Conservation (phyloP, 352 stramenopile genomes). For the Pythium sukuiense region DNA sequence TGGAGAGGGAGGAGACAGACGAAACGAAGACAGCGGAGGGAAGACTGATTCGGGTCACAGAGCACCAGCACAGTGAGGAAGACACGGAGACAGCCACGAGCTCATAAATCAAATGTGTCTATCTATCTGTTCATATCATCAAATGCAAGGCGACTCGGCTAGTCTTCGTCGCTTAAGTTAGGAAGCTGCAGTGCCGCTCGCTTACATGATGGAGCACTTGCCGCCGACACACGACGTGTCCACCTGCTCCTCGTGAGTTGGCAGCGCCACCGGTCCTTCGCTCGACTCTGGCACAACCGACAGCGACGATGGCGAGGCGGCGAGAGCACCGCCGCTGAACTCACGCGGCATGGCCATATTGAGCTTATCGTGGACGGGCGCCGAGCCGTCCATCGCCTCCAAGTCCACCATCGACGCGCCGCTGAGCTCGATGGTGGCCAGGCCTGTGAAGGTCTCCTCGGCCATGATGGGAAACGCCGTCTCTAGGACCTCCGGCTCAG, state of each 20-base stretch:
- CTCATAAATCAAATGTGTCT: not conserved
- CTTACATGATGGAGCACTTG: conserved; percentile 62
- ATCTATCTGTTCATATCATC: not conserved
- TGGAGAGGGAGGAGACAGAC: conserved; percentile 3
- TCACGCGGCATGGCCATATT: not conserved
- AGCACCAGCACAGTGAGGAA: too few species aligned
- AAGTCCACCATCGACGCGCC: not conserved
- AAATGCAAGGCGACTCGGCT: conserved; percentile 2
- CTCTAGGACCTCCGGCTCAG: not conserved
- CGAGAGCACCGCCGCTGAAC: not conserved
- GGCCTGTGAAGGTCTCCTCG: conserved; percentile 10
- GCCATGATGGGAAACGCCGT: conserved; percentile 1
- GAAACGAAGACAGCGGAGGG: not conserved
- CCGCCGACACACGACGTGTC: conserved; percentile 41
- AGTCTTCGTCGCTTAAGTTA: conserved; percentile 1
- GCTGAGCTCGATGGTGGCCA: conserved; percentile 25
- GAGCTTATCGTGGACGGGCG: conserved; percentile 25
- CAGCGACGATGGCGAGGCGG: not conserved
- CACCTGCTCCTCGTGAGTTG: conserved; percentile 31
- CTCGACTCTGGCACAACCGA: not conserved
- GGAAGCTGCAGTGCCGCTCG: not conserved
- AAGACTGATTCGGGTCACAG: too few species aligned
- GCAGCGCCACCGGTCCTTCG: conserved; percentile 9
- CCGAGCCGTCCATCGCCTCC: conserved; percentile 17
- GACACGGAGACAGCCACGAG: not conserved